Evolutionary conservation across 352 stramenopile genomes (phyloP).

Genomic region (Lagenidium sp.): DNA sequence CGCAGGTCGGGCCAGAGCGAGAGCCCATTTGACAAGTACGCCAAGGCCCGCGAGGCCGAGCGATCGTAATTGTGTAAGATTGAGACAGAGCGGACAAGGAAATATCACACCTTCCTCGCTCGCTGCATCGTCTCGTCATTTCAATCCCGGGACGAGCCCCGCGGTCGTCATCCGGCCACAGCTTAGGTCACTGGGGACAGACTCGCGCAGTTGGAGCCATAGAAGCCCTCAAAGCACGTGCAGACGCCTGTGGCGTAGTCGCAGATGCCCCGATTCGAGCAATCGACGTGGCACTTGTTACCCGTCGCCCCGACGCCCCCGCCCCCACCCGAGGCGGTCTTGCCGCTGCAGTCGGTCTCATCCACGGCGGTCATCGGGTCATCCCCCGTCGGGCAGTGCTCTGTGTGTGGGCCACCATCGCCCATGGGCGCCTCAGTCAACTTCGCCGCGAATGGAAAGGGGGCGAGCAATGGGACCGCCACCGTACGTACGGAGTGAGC

Average conservation of each 20-base stretch:
- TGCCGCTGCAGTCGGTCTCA: conserved; percentile 81
- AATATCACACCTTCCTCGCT: too few species aligned
- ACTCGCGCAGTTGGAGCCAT: conserved; percentile 71
- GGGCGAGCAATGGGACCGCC: neutral
- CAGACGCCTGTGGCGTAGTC: conserved; percentile 60
- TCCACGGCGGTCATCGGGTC: conserved; percentile 71
- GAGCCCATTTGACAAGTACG: conserved; percentile 66
- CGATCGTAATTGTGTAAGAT: conserved; percentile 49
- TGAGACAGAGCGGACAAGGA: too few species aligned
- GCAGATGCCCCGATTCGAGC: conserved; percentile 67
- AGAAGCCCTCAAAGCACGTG: conserved; percentile 65
- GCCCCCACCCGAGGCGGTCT: conserved; percentile 26
- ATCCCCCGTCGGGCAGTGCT: conserved; percentile 80
- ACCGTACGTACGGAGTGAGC: conserved; percentile 43
- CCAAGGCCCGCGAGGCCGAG: conserved; percentile 27
- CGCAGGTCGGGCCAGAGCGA: conserved; percentile 32
- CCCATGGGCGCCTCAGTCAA: neutral
- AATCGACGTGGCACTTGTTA: conserved; percentile 73
- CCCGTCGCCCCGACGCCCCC: conserved; percentile 21
- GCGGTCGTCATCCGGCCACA: neutral
- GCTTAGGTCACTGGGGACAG: conserved; percentile 35
- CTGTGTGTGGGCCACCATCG: conserved; percentile 21
- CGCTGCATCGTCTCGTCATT: too few species aligned
- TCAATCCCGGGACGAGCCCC: neutral
- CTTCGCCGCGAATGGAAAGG: neutral